Percentiles rank a stretch among this genome's conserved stretches.
Evolutionary conservation across 192 early-diverging fungal species (phyloP).

Genomic region (Entrophospora sp.): DNA sequence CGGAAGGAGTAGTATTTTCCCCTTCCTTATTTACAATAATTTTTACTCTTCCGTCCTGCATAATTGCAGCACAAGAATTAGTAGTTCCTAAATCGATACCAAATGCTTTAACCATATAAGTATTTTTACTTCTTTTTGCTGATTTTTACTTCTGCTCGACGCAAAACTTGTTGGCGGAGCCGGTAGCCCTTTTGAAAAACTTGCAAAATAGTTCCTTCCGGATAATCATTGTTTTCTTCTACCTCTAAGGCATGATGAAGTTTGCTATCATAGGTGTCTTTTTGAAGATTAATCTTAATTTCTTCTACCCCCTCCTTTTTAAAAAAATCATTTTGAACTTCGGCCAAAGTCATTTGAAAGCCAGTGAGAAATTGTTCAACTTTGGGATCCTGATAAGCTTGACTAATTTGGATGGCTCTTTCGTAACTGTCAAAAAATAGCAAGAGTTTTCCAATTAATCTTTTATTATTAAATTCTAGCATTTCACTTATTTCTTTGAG

Average conservation of each 20-base stretch:
- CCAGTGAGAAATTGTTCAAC: neutral
- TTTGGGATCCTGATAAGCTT: neutral
- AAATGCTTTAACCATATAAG: constrained; percentile 56
- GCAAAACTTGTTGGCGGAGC: neutral
- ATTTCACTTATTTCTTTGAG: neutral
- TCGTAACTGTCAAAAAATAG: neutral
- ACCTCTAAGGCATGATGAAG: neutral
- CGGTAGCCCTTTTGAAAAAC: neutral
- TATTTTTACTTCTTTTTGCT: neutral
- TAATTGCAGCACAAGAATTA: constrained; percentile 85
- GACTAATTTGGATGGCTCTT: neutral
- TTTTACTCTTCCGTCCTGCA: too few species aligned
- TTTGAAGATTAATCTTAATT: neutral
- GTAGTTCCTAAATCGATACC: constrained; percentile 97
- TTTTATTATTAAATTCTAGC: neutral
- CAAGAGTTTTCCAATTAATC: neutral
- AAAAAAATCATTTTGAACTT: neutral
- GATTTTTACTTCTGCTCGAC: neutral
- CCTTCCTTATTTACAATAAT: constrained; percentile 91
- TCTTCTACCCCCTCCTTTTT: neutral
- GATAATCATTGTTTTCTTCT: neutral
- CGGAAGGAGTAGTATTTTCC: constrained; percentile 70
- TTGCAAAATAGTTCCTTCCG: neutral
- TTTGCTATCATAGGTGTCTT: neutral
- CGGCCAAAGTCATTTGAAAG: neutral